These are phyloP conservation scores for Coemansia sp. DNA, from an alignment of 192 early-diverging fungal genomes.

Conservation along the genomic window DNA sequence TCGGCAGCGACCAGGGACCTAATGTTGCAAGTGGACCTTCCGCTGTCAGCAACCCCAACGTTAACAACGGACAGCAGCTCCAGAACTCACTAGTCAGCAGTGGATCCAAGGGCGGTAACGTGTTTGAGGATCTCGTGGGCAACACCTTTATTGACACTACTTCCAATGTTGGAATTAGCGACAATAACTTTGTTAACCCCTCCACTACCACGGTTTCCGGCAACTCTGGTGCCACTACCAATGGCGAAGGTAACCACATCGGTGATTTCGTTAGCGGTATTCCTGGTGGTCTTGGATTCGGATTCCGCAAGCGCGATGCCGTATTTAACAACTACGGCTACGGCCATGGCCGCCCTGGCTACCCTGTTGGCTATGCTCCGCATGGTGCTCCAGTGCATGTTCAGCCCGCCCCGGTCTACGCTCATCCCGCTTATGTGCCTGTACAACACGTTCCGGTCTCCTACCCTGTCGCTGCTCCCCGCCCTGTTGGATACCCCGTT, in stretches of 20 bases:
- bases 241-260: constrained; percentile 25
- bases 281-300: neutral
- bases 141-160: constrained; percentile 21
- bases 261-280: constrained; percentile 17
- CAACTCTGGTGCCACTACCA: constrained; percentile 22
- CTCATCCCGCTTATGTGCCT: constrained; percentile 1
- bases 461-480: neutral
- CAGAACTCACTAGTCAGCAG: constrained; percentile 31
- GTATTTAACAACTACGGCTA: constrained; percentile 27
- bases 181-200: constrained; percentile 34
- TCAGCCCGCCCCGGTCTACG: constrained; percentile 1
- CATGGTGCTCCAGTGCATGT: constrained; percentile 10
- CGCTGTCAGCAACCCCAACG: constrained; percentile 46
- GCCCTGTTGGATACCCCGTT: constrained; percentile 1
- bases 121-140: constrained; percentile 22
- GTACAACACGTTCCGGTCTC: neutral
- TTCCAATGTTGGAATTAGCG: constrained; percentile 22
- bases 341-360: constrained; percentile 7
- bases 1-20: constrained; percentile 33
- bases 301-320: constrained; percentile 20
- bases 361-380: constrained; percentile 5
- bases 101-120: constrained; percentile 31
- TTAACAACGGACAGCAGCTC: constrained; percentile 46
- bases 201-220: constrained; percentile 9
- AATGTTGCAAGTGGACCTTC: constrained; percentile 25